Base-by-base conservation (phyloP, 257 asterid genomes). In the Verbascum thapsus region DNA sequence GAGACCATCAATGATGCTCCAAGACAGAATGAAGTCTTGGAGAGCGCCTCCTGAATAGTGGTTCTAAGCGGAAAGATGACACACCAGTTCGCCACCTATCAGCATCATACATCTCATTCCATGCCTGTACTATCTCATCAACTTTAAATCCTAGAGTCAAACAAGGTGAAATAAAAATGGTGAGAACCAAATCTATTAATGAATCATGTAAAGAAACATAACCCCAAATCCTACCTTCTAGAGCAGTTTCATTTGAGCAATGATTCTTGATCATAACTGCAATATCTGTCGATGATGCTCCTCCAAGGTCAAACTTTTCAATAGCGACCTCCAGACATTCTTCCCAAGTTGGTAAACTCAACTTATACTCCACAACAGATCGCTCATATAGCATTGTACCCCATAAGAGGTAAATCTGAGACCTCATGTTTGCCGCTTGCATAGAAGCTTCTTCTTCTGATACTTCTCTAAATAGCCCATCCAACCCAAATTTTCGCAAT, bases 91-190 rank as follows among this genome's bases (percentile, higher is more conserved):
- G 91, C 97, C 99, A 92, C 76, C 83, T 83, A 63, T 90, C 87
- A 42, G 83, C 85, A 72, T 90, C 97, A 64, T 87, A 87, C 95
- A 90, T 85, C 75, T 92, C 99, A 67, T 85, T 92, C 96, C 97
- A 89, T n/a, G 99, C 99, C 82, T 90, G 97, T 61, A 92, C 91
- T 69, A 92, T 82, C 78, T 92, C 99, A 58, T 87, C 96, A 66
- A 90, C 92, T 76, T 89, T 86, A 80, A 92, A 92, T 72, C 95
- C 99, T 92, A 61, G n/a, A 3, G 13, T 45, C 42, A 61, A 66
- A 66, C 42, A 59, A 66, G 48, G 48, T 13, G 61, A 52, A 54
- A 19, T 40, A 23, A 39, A 59, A 48, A 50, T 13, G 9, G 57
- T 76, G 56, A 63, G 35, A 47, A 48, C 50, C 15, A 17, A 59